Conservation (phyloP, 2,329 filamentous ascomycete species). For the Chrysosporium queenslandicum region DNA sequence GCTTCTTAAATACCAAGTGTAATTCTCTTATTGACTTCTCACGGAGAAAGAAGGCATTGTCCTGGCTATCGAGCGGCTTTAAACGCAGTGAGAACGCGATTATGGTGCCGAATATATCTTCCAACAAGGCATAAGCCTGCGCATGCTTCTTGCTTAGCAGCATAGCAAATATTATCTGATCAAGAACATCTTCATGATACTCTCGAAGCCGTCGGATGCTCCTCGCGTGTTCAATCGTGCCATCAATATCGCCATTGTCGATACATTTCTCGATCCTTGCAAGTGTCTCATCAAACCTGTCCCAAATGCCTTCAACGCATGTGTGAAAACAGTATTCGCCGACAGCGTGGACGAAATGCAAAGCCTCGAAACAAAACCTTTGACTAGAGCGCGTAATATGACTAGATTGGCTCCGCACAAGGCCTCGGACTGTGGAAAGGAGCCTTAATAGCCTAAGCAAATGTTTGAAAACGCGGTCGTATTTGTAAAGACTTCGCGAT, state of each 20-base stretch:
- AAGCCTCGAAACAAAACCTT: conserved; percentile 64
- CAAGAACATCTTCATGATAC: conserved; percentile 62
- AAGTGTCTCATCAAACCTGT: conserved; percentile 56
- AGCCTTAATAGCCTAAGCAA: conserved; percentile 68
- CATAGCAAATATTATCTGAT: conserved; percentile 63
- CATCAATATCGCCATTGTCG: conserved; percentile 36
- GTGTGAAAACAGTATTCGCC: conserved; percentile 70
- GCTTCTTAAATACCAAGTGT: conserved; percentile 59
- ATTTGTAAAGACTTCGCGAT: conserved; percentile 58
- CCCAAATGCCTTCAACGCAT: conserved; percentile 66
- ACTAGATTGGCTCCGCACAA: conserved; percentile 49
- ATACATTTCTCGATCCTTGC: conserved; percentile 52
- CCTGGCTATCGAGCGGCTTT: conserved; percentile 17
- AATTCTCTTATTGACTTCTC: conserved; percentile 37
- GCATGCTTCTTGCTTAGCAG: conserved; percentile 66
- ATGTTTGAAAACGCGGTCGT: conserved; percentile 74
- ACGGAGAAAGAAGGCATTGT: background rate
- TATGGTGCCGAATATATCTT: conserved; percentile 65
- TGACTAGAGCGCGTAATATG: conserved; percentile 29
- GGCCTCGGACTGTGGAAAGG: conserved; percentile 60
- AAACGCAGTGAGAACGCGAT: conserved; percentile 52
- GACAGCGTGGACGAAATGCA: conserved; percentile 66
- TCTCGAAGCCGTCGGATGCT: conserved; percentile 59
- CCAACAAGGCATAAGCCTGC: conserved; percentile 60
- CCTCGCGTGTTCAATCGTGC: conserved; percentile 41